Base-by-base conservation (phyloP, 1,284 basidiomycete species). In the Cryptococcus sp. region DNA sequence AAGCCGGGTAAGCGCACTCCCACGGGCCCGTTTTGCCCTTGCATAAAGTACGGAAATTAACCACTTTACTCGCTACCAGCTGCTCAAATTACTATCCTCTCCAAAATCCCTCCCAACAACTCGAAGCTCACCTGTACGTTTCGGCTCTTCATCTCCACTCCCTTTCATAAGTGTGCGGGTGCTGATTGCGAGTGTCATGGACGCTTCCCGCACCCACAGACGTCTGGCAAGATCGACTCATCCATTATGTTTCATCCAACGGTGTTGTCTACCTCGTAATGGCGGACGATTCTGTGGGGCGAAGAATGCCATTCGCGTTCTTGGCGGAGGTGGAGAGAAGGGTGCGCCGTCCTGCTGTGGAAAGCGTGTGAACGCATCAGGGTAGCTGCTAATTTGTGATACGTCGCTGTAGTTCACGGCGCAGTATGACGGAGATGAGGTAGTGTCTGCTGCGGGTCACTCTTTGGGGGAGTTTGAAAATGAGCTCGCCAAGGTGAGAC, bases 171-270 rank as follows among this genome's bases (percentile, higher is more conserved):
- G 4, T 12, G n/a, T 21, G 20, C 4, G 5, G 6, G 24, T 13
- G 46, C 46, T 24, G 24, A 50, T 40, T 5, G 21, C 28, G 28
- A 9, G 5, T 33, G 28, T 33, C 4, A 33, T 5, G 5, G n/a
- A 37, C n/a, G 18, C 5, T 8, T 20, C 37, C 44, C 12, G 16
- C 56, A 80, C 37, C 44, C 12, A 20, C 56, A 80, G 80, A 95
- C 80, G 90, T 89, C 50, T 93, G 91, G 91, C 91, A 96, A 73
- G 87, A 94, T 77, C 95, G 91, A 73, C 82, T 97, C 28, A 96
- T 98, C 72, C 95, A 98, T 79, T 98, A 98, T 78, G 83, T 95
- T 61, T 89, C 89, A 9, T 89, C 91, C 60, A 86, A 85, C 35
- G 89, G 89, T 0, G 85, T 89, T 72, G 86, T 87, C 45, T 96